These are phyloP conservation scores for Hypoxylon sp. DNA, from an alignment of 2,329 filamentous ascomycete genomes.

Conservation along the genomic window DNA sequence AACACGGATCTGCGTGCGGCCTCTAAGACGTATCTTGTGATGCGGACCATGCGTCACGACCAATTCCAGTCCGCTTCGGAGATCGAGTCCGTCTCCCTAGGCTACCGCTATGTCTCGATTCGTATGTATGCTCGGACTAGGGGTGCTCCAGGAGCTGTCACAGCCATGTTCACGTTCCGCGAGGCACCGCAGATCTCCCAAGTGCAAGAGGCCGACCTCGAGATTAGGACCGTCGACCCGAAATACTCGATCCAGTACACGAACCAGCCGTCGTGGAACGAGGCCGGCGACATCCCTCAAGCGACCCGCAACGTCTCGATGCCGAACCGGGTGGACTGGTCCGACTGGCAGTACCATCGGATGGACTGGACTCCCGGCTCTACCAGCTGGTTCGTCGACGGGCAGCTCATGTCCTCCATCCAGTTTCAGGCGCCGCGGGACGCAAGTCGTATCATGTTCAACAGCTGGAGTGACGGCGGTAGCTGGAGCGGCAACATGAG, in stretches of 20 bases:
- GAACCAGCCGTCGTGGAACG: conserved; percentile 65
- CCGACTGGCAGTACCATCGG: conserved; percentile 65
- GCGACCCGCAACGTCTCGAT: conserved; percentile 59
- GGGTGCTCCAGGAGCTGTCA: conserved; percentile 64
- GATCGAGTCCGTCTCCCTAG: conserved; percentile 58
- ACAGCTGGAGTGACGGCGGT: conserved; percentile 68
- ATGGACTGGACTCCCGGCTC: conserved; percentile 65
- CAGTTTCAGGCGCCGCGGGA: conserved; percentile 65
- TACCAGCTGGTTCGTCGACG: conserved; percentile 66
- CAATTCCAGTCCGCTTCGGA: conserved; percentile 65
- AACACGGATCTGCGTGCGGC: conserved; percentile 54
- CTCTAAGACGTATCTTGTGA: conserved; percentile 62
- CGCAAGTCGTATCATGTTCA: conserved; percentile 63
- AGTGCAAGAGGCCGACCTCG: conserved; percentile 58
- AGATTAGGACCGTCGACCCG: conserved; percentile 59
- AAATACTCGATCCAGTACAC: conserved; percentile 61
- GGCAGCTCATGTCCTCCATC: conserved; percentile 60
- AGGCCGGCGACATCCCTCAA: conserved; percentile 58
- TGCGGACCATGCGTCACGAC: conserved; percentile 62
- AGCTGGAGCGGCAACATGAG: conserved; percentile 63
- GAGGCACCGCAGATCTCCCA: conserved; percentile 43
- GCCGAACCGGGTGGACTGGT: conserved; percentile 58
- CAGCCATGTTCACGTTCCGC: conserved; percentile 68
- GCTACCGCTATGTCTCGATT: conserved; percentile 59
- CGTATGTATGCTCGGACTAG: conserved; percentile 66